These are phyloP conservation scores for Phytophthora ohioensis DNA, from an alignment of 352 stramenopile species.

Conservation along the genomic window DNA sequence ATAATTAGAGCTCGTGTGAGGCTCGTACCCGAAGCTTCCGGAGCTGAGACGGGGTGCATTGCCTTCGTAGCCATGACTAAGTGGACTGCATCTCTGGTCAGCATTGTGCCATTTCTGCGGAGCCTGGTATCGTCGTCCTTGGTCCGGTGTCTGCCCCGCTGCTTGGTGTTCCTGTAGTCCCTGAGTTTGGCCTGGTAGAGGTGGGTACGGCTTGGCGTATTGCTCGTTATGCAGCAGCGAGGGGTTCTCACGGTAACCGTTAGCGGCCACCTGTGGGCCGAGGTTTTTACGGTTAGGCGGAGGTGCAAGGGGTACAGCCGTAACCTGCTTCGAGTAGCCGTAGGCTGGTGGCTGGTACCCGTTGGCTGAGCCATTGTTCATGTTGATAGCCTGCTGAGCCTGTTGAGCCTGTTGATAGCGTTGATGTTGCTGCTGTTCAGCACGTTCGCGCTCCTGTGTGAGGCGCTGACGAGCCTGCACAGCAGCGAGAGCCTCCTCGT, in stretches of 20 bases:
- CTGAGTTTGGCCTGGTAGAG: conserved; percentile 20
- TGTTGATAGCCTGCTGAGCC: conserved; percentile 38
- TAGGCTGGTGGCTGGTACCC: conserved; percentile 39
- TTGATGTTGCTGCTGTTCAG: conserved; percentile 51
- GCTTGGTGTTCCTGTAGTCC: conserved; percentile 27
- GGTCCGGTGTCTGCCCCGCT: conserved; percentile 3
- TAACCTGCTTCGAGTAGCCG: conserved; percentile 47
- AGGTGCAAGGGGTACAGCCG: conserved; percentile 32
- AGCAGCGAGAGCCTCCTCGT: conserved; percentile 65
- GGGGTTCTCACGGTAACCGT: conserved; percentile 42
- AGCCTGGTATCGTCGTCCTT: conserved; percentile 30
- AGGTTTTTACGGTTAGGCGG: conserved; percentile 38
- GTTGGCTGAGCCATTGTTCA: conserved; percentile 39
- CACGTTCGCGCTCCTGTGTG: conserved; percentile 45
- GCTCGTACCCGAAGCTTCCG: conserved; percentile 23
- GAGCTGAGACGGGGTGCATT: conserved; percentile 35
- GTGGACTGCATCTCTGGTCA: conserved; percentile 6
- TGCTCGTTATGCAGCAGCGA: conserved; percentile 42
- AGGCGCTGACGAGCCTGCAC: conserved; percentile 67
- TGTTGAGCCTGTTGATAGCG: conserved; percentile 63
- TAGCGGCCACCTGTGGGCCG: conserved; percentile 55
- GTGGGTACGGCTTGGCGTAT: conserved; percentile 38
- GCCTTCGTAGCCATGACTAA: conserved; percentile 33
- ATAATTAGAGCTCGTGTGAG: conserved; percentile 25
- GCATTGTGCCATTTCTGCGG: conserved; percentile 37